A percentile compares a stretch with the other conserved stretches of the same genome.
These are phyloP conservation scores for Penstemon barbatus DNA, from an alignment of 257 asterid genomes.

Conservation along the genomic window DNA sequence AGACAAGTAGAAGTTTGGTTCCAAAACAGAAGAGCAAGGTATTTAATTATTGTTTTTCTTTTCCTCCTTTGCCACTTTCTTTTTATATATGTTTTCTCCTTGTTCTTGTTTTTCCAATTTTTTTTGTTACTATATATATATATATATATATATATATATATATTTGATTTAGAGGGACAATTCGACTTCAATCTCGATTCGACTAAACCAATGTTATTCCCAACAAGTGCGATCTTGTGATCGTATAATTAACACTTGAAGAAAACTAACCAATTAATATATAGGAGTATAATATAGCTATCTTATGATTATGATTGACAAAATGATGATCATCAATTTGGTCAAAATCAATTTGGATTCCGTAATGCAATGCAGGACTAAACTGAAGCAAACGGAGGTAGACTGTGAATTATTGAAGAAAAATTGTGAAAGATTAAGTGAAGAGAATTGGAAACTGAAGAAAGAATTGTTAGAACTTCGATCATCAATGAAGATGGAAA, in stretches of 20 bases:
- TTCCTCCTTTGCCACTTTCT: too few species aligned
- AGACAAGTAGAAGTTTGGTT: slow-evolving; percentile 76
- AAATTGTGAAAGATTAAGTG: slow-evolving; percentile 42
- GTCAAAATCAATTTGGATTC: too few species aligned
- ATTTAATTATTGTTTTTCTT: background rate
- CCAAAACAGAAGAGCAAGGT: slow-evolving; percentile 72
- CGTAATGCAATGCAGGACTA: slow-evolving; percentile 45
- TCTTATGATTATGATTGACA: too few species aligned
- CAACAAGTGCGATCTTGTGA: too few species aligned
- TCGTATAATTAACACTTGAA: too few species aligned
- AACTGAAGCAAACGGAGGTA: slow-evolving; percentile 66
- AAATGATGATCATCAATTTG: too few species aligned
- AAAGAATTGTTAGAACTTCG: slow-evolving; percentile 49
- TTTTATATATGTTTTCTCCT: background rate
- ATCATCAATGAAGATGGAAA: slow-evolving; percentile 25
- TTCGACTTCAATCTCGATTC: too few species aligned
- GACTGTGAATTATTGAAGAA: slow-evolving; percentile 55
- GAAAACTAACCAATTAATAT: too few species aligned
- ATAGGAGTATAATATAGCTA: too few species aligned
- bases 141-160: background rate
- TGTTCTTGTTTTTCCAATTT: background rate
- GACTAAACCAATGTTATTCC: too few species aligned
- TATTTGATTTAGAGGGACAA: too few species aligned
- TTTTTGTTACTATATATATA: background rate
- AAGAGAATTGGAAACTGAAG: slow-evolving; percentile 50